phyloP scores from a whole-genome alignment of 2,329 filamentous ascomycete genomes.

The Neofusicoccum cordaticola region DNA sequence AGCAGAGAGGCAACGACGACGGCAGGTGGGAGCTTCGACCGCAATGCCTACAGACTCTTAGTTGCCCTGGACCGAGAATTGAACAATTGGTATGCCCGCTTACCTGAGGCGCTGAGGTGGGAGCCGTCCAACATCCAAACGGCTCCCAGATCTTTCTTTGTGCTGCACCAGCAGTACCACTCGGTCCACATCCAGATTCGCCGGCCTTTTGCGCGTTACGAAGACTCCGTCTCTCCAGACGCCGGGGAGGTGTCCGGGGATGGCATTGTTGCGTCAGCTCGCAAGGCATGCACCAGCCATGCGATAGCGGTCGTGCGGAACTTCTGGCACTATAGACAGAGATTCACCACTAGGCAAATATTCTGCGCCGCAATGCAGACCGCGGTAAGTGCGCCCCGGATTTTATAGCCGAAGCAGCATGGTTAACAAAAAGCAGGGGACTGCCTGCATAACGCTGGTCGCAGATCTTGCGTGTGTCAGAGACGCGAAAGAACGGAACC shows the following conservation, averaged over 20 bases:
- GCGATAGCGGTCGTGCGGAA: conserved; percentile 53
- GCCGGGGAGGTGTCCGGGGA: conserved; percentile 38
- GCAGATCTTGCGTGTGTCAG: conserved; percentile 45
- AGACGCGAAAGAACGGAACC: conserved; percentile 37
- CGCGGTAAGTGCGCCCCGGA: conserved; percentile 31
- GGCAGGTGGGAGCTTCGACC: conserved; percentile 37
- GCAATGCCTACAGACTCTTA: conserved; percentile 50
- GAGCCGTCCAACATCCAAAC: conserved; percentile 35
- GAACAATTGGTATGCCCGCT: conserved; percentile 53
- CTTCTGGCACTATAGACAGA: conserved; percentile 55
- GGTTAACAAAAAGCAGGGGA: conserved; percentile 38
- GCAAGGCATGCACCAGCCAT: conserved; percentile 55
- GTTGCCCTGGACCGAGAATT: conserved; percentile 54
- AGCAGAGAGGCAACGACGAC: conserved; percentile 33
- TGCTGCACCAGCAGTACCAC: conserved; percentile 57
- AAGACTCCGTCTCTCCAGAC: conserved; percentile 36
- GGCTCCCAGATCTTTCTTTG: conserved; percentile 46
- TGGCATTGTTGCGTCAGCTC: conserved; percentile 47
- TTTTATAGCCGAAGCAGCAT: background rate
- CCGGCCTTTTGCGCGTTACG: conserved; percentile 53
- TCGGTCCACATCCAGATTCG: conserved; percentile 53
- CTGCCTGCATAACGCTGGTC: conserved; percentile 54
- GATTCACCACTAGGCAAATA: conserved; percentile 52
- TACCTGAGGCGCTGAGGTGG: conserved; percentile 46
- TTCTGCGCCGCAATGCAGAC: conserved; percentile 54